Evolutionary conservation across 192 early-diverging fungal genomes (phyloP), one percentile per base, ranked within the genome.

Genomic region (Coemansia sp.): DNA sequence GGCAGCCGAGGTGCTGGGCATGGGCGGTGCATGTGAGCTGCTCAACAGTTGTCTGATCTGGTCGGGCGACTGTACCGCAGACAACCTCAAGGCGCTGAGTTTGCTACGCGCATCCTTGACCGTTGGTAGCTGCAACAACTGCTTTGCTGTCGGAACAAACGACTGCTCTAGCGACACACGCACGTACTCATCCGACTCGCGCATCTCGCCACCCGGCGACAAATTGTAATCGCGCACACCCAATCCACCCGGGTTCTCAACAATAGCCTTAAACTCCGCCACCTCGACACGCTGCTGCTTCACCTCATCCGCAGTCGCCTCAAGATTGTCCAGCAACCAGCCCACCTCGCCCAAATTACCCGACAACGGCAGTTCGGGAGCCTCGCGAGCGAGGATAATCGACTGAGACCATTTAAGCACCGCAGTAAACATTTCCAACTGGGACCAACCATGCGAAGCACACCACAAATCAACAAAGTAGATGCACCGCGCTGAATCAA

Each of bases 401-500:
- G 76, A 78, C 37, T 75, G 67, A 14, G 80, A 69, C 80, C 80
- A 83, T 21, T 69, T 77, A 39, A 78, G 69, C 76, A 65, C 63
- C 0, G 72, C 67, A 9, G 72, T 68, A 37, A 83, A 78, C 75
- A 83, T 74, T 27, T 83, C 80, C n/a, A 74, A 58, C 64, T 77
- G 73, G 2, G 68, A 63, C 80, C 80, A 83, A 0, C 80, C 80
- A 21, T 61, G 58, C 34, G 73, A 69, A 11, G 76, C 75, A 2
- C 63, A 70, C 80, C 80, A 83, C 48, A 83, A 55, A 11, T 77
- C 76, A 11, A 78, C 45, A 50, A 83, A 83, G 41, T 83, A 83
- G 63, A 64, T 37, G 73, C 80, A 83, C n/a, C 80, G 72, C 44
- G 70, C 69, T 0, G 65, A 61, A 21, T 83, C 80, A 23, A 77